Base-by-base conservation (phyloP, 768 basidiomycete genomes). In the Sporobolomyces phaffii region DNA sequence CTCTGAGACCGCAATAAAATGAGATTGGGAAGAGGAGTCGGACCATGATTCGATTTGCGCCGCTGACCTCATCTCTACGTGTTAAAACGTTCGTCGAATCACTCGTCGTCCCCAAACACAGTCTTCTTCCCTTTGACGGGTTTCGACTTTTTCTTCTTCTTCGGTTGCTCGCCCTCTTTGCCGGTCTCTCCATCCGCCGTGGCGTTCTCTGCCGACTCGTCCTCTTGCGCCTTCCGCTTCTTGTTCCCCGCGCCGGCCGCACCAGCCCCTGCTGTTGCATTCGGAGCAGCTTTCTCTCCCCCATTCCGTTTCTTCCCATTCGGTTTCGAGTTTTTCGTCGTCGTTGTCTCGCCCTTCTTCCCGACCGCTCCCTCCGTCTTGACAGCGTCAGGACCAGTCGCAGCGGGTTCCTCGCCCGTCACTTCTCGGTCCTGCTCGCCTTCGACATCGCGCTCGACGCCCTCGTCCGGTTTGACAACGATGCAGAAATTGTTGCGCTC, bases 401-500 rank as follows among this genome's bases (percentile, higher is more conserved):
- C n/a, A n/a, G n/a, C n/a, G n/a, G n/a, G n/a, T n/a, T 33, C 56
- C 24, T 58, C 43, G 22, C 54, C 51, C 2, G 24, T 38, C 22
- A 58, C 34, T 38, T 60, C 59, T 24, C 17, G 10, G 24, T 50
- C 59, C 11, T n/a, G 34, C 45, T 53, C 24, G 1, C 33, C 64
- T 18, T 29, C 56, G 22, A 53, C 44, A 17, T 8, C 34, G 14
- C 38, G 17, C 45, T 49, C 69, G 11, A 53, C 18, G 5, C 2
- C 44, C 24, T 26, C 44, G 1, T 45, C 60, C 29, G 48, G 51
- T 43, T 60, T 65, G 45, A 73, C 64, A 3, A 68, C 54, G n/a
- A 73, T 60, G 13, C 57, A 63, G 45, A 73, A 73, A 56, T 73
- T 75, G 53, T 73, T 73, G 62, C 70, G 61, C 17, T 48, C 34